A percentile compares a stretch with the other conserved stretches of the same genome.
These are phyloP conservation scores for Penicillium paradoxum DNA, from an alignment of 495 filamentous ascomycete species.

Conservation along the genomic window DNA sequence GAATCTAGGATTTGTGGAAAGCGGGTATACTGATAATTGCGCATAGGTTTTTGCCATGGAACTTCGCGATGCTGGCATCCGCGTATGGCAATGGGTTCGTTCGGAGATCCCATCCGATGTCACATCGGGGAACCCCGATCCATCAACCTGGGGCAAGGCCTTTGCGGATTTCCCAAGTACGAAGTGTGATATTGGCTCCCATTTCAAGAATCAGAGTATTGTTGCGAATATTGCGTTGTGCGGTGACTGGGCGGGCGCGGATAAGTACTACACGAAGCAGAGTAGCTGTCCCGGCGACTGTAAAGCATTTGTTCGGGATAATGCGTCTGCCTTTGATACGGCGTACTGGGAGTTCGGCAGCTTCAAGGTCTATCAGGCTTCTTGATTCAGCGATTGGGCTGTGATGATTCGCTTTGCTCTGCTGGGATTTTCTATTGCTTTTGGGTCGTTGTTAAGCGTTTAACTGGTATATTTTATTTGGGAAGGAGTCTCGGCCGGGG, in stretches of 20 bases:
- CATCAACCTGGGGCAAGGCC: slow-evolving; percentile 25
- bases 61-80: slow-evolving; percentile 31
- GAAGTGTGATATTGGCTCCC: slow-evolving; percentile 32
- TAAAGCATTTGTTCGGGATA: slow-evolving; percentile 29
- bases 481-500: too few relatives aligned
- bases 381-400: not conserved
- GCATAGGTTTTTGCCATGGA: slow-evolving; percentile 35
- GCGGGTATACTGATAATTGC: not conserved
- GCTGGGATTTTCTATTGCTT: too few relatives aligned
- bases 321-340: slow-evolving; percentile 24
- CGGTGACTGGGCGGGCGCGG: slow-evolving; percentile 25
- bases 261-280: slow-evolving; percentile 22
- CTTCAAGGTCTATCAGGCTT: slow-evolving; percentile 32
- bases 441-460: too few relatives aligned
- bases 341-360: slow-evolving; percentile 41
- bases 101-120: slow-evolving; percentile 28
- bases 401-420: too few relatives aligned
- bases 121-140: slow-evolving; percentile 27
- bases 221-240: slow-evolving; percentile 41
- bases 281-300: slow-evolving; percentile 32
- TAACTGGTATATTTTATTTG: too few relatives aligned
- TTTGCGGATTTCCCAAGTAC: slow-evolving; percentile 41
- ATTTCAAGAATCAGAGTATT: slow-evolving; percentile 41
- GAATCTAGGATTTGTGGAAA: not conserved
- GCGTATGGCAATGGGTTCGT: slow-evolving; percentile 39